Evolutionary conservation across 768 basidiomycete genomes (phyloP).

Genomic region (Gloeopeniophorella convolvens): DNA sequence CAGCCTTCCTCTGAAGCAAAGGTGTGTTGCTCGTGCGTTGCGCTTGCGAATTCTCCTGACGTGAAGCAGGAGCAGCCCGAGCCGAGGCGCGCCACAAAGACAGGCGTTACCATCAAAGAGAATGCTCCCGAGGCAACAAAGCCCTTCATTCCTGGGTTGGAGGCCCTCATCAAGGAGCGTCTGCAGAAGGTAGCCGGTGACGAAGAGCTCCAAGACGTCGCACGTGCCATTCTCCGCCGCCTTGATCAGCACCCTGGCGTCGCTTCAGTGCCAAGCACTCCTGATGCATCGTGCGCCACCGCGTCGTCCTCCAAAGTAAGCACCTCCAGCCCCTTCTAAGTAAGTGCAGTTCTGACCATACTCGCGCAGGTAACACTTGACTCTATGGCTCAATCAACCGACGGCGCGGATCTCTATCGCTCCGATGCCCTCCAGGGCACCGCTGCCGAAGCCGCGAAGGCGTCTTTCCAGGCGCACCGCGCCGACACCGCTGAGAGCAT

Average conservation of each 20-base stretch:
- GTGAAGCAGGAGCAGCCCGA: background rate
- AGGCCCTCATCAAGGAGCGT: background rate
- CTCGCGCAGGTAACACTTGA: background rate
- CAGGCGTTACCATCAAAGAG: too few species aligned
- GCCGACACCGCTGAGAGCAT: background rate
- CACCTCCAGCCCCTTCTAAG: too few species aligned
- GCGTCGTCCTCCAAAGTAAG: background rate
- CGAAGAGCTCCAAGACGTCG: slow-evolving; percentile 10
- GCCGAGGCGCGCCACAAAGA: background rate
- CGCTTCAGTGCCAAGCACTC: background rate
- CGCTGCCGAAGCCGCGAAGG: slow-evolving; percentile 9
- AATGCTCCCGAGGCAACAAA: background rate
- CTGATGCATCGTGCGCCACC: too few species aligned
- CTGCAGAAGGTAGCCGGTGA: background rate
- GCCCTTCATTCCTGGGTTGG: background rate
- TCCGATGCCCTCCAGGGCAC: slow-evolving; percentile 8
- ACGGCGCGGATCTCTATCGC: slow-evolving; percentile 13
- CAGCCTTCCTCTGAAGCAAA: background rate
- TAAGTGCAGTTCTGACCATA: background rate
- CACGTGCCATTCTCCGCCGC: background rate
- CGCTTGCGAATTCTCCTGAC: background rate
- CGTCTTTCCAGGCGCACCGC: slow-evolving; percentile 17
- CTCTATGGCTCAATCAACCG: background rate
- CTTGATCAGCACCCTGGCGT: background rate
- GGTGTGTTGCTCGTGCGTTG: background rate